Percentiles rank a stretch among this genome's conserved stretches.
Conservation (phyloP, 352 stramenopile genomes). For the Aphanomyces stellatus region DNA sequence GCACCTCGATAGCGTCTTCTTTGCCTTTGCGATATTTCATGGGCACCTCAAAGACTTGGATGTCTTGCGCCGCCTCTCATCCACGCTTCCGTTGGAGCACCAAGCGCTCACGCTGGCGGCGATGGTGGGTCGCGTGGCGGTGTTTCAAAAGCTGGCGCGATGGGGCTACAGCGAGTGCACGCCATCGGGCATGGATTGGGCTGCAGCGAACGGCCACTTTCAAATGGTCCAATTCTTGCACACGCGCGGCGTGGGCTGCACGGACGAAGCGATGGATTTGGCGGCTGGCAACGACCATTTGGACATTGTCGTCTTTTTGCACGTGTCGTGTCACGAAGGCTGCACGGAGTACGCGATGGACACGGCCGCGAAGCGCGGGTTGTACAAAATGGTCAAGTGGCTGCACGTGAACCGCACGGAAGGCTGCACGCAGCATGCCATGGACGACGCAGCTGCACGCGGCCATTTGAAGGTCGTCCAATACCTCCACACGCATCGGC, state of each 20-base stretch:
- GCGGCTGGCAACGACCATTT: slow-evolving; percentile 32
- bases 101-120: background rate
- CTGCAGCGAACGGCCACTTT: slow-evolving; percentile 30
- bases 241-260: slow-evolving; percentile 30
- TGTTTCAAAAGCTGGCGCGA: background rate
- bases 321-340: slow-evolving; percentile 24
- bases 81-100: background rate
- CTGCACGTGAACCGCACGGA: slow-evolving; percentile 29
- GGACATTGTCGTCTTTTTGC: slow-evolving; percentile 33
- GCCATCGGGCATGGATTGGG: slow-evolving; percentile 21
- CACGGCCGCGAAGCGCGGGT: slow-evolving; percentile 23
- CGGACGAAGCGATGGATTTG: slow-evolving; percentile 25
- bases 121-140: background rate
- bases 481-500: slow-evolving; percentile 19
- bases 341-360: slow-evolving; percentile 31
- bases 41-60: slow-evolving; percentile 16
- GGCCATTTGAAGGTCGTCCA: slow-evolving; percentile 25
- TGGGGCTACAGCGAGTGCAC: slow-evolving; percentile 6
- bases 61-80: background rate
- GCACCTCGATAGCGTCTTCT: background rate
- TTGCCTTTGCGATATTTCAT: slow-evolving; percentile 21
- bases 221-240: slow-evolving; percentile 35
- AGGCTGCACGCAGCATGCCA: slow-evolving; percentile 28
- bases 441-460: slow-evolving; percentile 31
- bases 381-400: slow-evolving; percentile 30